Evolutionary conservation across 257 asterid species (phyloP).

Genomic region (Parsonsia alboflavescens): DNA sequence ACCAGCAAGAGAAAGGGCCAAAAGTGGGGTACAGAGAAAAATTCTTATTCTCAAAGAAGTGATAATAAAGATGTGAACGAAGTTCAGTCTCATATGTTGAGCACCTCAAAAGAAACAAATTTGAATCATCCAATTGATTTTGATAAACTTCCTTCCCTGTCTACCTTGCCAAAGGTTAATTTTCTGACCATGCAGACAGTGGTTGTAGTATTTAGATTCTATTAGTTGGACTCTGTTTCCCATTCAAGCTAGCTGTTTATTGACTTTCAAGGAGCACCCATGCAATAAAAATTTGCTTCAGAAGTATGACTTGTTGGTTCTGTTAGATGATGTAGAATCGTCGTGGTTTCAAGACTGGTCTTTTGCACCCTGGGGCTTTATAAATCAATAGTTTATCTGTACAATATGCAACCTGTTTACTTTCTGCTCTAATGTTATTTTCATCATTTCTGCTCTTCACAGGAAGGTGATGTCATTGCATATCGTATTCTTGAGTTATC

Average conservation of each 20-base stretch:
- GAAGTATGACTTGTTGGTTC: slow-evolving; percentile 4
- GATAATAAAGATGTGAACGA: slow-evolving; percentile 31
- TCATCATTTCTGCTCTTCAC: slow-evolving; percentile 15
- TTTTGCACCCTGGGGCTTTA: neutral
- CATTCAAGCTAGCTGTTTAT: neutral
- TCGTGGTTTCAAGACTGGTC: neutral
- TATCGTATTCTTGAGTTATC: slow-evolving; percentile 80
- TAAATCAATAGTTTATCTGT: neutral
- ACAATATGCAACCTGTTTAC: neutral
- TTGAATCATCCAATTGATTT: slow-evolving; percentile 40
- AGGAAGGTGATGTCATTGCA: slow-evolving; percentile 87
- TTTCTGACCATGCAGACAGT: neutral
- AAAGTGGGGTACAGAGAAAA: slow-evolving; percentile 75
- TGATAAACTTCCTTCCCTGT: slow-evolving; percentile 68
- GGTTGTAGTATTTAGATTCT: neutral
- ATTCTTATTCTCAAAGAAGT: slow-evolving; percentile 38
- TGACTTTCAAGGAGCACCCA: neutral
- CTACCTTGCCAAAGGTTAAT: slow-evolving; percentile 61
- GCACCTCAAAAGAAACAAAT: slow-evolving; percentile 30
- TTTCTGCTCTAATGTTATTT: neutral
- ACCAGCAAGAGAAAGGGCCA: slow-evolving; percentile 92
- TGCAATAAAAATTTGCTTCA: neutral
- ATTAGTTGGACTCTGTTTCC: neutral
- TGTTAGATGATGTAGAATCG: neutral
- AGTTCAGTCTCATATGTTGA: slow-evolving; percentile 30